Evolutionary conservation across 2,329 filamentous ascomycete genomes (phyloP), one percentile per base, ranked within the genome.

Genomic region (Botrytis porri): DNA sequence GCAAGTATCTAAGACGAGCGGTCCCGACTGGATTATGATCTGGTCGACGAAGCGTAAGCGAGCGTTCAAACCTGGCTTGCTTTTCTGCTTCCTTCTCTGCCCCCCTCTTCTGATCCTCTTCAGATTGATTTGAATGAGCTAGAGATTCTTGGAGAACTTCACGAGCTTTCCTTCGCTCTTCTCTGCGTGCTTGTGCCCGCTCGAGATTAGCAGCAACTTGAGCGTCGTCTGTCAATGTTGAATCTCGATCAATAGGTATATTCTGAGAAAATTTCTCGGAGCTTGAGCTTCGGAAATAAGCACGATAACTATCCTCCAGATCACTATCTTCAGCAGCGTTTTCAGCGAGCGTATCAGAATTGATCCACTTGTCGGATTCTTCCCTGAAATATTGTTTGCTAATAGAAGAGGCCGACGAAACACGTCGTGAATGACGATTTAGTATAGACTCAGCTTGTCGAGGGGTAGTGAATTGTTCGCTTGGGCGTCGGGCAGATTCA

Each of bases 301-400:
- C 48, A 57, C 48, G 48, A 25, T 41, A 57, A 41, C 7, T 37
- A 41, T 37, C n/a, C n/a, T 57, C 65, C 20, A n/a, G 12, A 25
- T 57, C 65, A 57, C 48, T 25, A 10, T 57, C 37, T 32, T 57
- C 48, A 9, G 25, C n/a, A 41, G 43, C 29, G 37, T 29, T n/a
- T 37, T 48, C 43, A 48, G 37, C 25, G 39, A 57, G 48, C 1
- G 65, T 69, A 69, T 69, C 48, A 18, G n/a, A 69, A 69, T 43
- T 69, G 48, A 69, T 69, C 65, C 65, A 69, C 35, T 69, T 41
- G 12, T 41, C 29, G 6, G 65, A 32, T 57, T 57, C 48, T 57
- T 69, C 65, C 20, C 20, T 43, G 16, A 37, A 25, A 29, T 25
- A 41, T 32, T 57, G 65, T 43, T n/a, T 57, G 41, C 65, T 6